These are phyloP conservation scores for Elsinoe australis DNA, from an alignment of 2,329 filamentous ascomycete species.

Conservation along the genomic window DNA sequence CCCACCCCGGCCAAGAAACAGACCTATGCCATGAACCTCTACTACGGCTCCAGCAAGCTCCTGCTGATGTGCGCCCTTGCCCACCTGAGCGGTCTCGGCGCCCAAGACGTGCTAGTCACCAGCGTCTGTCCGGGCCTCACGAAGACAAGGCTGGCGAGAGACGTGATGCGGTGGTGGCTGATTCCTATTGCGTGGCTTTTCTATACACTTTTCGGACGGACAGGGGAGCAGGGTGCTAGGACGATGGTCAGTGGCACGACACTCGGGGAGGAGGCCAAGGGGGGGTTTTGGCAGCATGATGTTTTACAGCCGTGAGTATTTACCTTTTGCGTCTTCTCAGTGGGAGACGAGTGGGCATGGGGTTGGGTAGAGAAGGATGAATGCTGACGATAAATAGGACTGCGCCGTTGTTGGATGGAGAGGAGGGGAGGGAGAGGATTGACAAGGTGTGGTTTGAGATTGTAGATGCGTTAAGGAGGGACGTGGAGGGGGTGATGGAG, in stretches of 20 bases:
- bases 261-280: slow-evolving; percentile 30
- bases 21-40: neutral
- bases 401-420: slow-evolving; percentile 27
- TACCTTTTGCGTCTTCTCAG: neutral
- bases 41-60: slow-evolving; percentile 30
- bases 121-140: slow-evolving; percentile 33
- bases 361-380: too few species aligned
- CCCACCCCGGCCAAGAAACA: too few species aligned
- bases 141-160: slow-evolving; percentile 28
- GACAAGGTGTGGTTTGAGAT: slow-evolving; percentile 31
- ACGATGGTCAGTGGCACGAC: slow-evolving; percentile 30
- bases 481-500: slow-evolving; percentile 24
- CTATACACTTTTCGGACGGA: slow-evolving; percentile 23
- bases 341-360: neutral
- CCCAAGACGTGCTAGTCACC: slow-evolving; percentile 31
- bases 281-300: slow-evolving; percentile 33
- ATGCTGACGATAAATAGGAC: slow-evolving; percentile 17
- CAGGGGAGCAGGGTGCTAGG: slow-evolving; percentile 28
- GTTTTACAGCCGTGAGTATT: slow-evolving; percentile 26
- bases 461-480: slow-evolving; percentile 27
- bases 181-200: slow-evolving; percentile 22
- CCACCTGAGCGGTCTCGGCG: slow-evolving; percentile 23
- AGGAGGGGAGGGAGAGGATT: slow-evolving; percentile 28
- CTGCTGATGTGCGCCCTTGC: slow-evolving; percentile 32
- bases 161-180: slow-evolving; percentile 27